Base-by-base conservation (phyloP, 169 alveolate species). In the Cyclospora cayetanensis region DNA sequence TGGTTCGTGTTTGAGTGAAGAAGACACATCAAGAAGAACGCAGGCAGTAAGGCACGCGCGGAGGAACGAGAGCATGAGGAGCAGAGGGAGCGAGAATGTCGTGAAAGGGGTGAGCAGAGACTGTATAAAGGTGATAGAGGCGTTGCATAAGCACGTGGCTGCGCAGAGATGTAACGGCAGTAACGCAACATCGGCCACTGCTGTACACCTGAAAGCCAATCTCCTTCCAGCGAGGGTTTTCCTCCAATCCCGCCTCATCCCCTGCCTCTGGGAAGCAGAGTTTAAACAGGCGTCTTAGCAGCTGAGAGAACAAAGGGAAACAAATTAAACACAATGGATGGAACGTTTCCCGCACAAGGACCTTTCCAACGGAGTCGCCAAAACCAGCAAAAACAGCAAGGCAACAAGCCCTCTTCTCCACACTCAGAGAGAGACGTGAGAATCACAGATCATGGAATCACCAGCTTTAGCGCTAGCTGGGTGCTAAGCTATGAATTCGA, bases 181-280 rank as follows among this genome's bases (percentile, higher is more conserved):
- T 20, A 9, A 35, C 3, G 34, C 76, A 3, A 1, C 52, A 70
- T 5, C 25, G 1, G 63, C 22, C 31, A 35, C 41, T 41, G 20
- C 4, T 31, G n/a, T n/a, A n/a, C n/a, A 76, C 86, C 86, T 76
- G 86, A 43, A 76, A 76, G 4, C 86, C 86, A 76, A 76, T 50
- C 15, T 76, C 63, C 29, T 53, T 15, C 86, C 86, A 76, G 1
- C 86, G 63, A 5, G 63, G 41, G 22, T 76, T 66, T 76, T 76
- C 86, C 39, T 76, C 86, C 34, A 12, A 11, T 4, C 4, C 4
- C n/a, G 42, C 41, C 43, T 76, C 68, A 15, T 18, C 35, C 1
- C 42, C 41, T 7, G 86, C 86, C 86, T 76, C 66, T 2, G 86
- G 86, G 31, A 76, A 76, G 39, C 86, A 76, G 20, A 76, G 66